A percentile compares a stretch with the other conserved stretches of the same genome.
Conservation (phyloP, 73 alveolate genomes). For the Paramecium biaurelia region DNA sequence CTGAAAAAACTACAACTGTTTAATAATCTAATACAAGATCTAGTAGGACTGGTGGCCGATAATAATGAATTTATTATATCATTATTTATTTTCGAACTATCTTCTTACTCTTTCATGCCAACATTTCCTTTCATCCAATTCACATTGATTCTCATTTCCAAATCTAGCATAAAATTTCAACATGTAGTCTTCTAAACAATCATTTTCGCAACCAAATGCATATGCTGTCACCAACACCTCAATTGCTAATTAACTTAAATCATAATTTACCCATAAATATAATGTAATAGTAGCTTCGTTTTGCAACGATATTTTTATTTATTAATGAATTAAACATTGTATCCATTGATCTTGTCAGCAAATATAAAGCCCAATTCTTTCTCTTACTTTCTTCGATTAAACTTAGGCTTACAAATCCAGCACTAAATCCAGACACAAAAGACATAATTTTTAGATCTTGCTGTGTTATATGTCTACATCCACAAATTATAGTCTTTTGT, state of each 20-base stretch:
- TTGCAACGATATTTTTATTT: conserved; percentile 15
- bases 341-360: conserved; percentile 42
- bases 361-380: conserved; percentile 27
- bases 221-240: not conserved
- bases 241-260: not conserved
- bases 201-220: not conserved
- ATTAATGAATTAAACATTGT: conserved; percentile 30
- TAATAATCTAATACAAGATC: not conserved
- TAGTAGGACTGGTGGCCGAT: not conserved
- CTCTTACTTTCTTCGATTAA: conserved; percentile 3
- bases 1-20: conserved; percentile 1
- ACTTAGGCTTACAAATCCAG: not conserved
- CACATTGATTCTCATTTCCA: not conserved
- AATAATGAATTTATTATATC: not conserved
- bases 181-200: not conserved
- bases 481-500: not conserved
- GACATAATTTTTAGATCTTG: not conserved
- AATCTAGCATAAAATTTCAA: not conserved
- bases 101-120: conserved; percentile 21
- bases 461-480: not conserved
- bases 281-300: not conserved
- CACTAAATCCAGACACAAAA: conserved; percentile 26
- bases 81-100: not conserved
- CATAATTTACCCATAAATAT: not conserved
- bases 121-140: not conserved